These are phyloP conservation scores for Xylariomycetidae sp. DNA, from an alignment of 2,329 filamentous ascomycete species.

Conservation along the genomic window DNA sequence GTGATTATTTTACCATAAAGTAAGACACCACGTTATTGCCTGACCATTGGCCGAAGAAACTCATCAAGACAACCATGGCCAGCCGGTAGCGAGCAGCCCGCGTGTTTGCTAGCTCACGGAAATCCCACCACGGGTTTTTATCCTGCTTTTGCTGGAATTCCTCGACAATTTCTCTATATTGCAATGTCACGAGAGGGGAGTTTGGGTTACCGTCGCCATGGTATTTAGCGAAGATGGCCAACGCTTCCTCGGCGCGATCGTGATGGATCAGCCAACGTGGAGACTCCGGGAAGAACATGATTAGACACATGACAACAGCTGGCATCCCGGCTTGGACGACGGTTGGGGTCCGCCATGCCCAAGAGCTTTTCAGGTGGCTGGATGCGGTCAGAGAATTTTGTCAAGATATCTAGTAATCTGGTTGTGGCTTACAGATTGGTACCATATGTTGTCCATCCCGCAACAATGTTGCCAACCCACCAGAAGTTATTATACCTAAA, in stretches of 20 bases:
- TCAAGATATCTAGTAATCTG: background rate
- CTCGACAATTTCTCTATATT: conserved; percentile 53
- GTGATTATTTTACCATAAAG: conserved; percentile 24
- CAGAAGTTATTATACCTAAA: conserved; percentile 36
- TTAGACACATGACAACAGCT: conserved; percentile 40
- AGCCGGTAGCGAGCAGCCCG: conserved; percentile 42
- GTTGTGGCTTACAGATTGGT: conserved; percentile 21
- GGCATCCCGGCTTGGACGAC: conserved; percentile 44
- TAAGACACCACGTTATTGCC: conserved; percentile 41
- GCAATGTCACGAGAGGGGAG: conserved; percentile 48
- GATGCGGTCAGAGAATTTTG: conserved; percentile 14
- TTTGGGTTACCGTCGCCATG: conserved; percentile 53
- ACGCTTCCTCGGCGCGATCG: conserved; percentile 51
- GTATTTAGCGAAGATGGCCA: conserved; percentile 52
- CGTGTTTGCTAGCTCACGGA: conserved; percentile 47
- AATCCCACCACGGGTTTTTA: conserved; percentile 59
- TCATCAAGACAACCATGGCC: conserved; percentile 46
- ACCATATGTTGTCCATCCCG: conserved; percentile 47
- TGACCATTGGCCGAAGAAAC: conserved; percentile 46
- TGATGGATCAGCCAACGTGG: conserved; percentile 34
- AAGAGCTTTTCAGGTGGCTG: conserved; percentile 36
- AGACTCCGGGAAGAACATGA: conserved; percentile 30
- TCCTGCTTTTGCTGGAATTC: conserved; percentile 40
- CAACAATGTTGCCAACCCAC: conserved; percentile 49
- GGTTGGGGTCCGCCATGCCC: conserved; percentile 57